These are phyloP conservation scores for Rhodamnia argentea DNA, from an alignment of 345 rosid species.

Conservation along the genomic window DNA sequence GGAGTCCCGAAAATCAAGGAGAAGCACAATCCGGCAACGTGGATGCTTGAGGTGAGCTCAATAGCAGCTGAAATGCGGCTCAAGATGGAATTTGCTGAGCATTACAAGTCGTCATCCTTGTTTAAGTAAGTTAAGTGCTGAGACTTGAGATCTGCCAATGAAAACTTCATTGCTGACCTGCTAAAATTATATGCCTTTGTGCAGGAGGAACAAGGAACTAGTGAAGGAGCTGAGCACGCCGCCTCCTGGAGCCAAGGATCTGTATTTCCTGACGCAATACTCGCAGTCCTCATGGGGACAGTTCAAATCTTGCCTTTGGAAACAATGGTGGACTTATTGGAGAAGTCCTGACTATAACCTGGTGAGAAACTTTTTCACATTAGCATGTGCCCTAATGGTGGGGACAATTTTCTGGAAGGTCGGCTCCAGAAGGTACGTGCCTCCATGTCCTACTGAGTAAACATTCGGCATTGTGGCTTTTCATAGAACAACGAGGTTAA, in stretches of 20 bases:
- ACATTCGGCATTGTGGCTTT: not conserved
- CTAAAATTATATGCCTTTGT: not conserved
- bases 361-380: conserved; percentile 17
- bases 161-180: not conserved
- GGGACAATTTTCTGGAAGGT: conserved; percentile 29
- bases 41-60: conserved; percentile 95
- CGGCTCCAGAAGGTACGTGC: conserved; percentile 12
- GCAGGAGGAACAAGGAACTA: conserved; percentile 18
- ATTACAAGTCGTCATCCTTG: conserved; percentile 46
- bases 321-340: conserved; percentile 34
- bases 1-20: conserved; percentile 58
- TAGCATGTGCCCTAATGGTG: conserved; percentile 14
- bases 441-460: not conserved
- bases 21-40: conserved; percentile 74
- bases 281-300: conserved; percentile 25
- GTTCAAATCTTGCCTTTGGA: conserved; percentile 34
- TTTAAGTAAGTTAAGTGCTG: conserved; percentile 33
- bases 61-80: conserved; percentile 56
- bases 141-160: not conserved
- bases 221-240: conserved; percentile 17
- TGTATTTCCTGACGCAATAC: conserved; percentile 14
- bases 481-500: not conserved
- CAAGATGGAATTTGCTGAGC: conserved; percentile 64
- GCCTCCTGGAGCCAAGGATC: conserved; percentile 24
- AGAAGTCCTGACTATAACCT: conserved; percentile 37